phyloP scores from a whole-genome alignment of 169 alveolate genomes.

The Plasmodium berghei region DNA sequence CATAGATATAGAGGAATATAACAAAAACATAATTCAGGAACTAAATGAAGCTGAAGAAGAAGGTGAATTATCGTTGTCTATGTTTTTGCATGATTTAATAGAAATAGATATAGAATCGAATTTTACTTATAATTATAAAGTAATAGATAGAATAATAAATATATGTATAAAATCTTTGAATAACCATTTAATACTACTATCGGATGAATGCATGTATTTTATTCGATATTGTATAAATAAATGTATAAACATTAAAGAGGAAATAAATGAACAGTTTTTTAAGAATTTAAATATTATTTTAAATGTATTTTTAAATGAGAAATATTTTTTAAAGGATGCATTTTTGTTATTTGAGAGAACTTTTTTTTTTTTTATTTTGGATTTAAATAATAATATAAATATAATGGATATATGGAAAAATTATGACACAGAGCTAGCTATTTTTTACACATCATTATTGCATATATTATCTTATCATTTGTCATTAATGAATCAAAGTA shows the following conservation, averaged over 20 bases:
- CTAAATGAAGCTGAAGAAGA: constrained; percentile 61
- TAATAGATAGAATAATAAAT: constrained; percentile 34
- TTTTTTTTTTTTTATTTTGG: constrained; percentile 41
- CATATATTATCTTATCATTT: constrained; percentile 34
- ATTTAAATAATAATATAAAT: constrained; percentile 20
- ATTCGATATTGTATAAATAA: constrained; percentile 62
- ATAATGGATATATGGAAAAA: constrained; percentile 45
- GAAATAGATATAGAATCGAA: constrained; percentile 72
- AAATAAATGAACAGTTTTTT: constrained; percentile 28
- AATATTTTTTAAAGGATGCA: constrained; percentile 4
- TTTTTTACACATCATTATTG: constrained; percentile 16
- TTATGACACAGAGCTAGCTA: constrained; percentile 16
- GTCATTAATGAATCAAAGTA: constrained; percentile 13
- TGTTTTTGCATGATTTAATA: constrained; percentile 66
- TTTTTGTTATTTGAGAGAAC: constrained; percentile 45
- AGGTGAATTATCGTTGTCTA: constrained; percentile 45
- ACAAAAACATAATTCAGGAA: constrained; percentile 61
- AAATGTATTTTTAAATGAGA: constrained; percentile 37
- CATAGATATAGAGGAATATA: constrained; percentile 55
- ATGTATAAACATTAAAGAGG: constrained; percentile 50
- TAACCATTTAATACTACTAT: constrained; percentile 16
- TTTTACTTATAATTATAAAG: constrained; percentile 51
- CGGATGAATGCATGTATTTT: constrained; percentile 69
- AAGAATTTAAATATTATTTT: constrained; percentile 41
- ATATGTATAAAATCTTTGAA: constrained; percentile 66